Evolutionary conservation across 2,329 filamentous ascomycete genomes (phyloP).

Genomic region (Ambrosiella xylebori): DNA sequence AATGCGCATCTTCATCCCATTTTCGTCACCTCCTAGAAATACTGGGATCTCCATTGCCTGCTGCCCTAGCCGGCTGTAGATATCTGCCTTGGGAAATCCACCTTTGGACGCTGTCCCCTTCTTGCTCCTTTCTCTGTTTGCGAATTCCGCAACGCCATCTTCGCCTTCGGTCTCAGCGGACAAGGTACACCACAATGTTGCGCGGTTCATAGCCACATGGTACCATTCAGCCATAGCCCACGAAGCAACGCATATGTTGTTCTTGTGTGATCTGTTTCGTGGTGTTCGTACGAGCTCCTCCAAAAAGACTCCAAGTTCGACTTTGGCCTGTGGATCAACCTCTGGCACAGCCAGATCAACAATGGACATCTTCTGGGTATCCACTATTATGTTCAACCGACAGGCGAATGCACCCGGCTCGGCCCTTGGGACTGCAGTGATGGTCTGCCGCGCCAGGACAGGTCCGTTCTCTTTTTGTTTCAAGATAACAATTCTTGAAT

Average conservation of each 20-base stretch:
- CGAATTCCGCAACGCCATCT: conserved; percentile 1
- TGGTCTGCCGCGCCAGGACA: conserved; percentile 35
- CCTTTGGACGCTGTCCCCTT: conserved; percentile 13
- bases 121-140: conserved; percentile 20
- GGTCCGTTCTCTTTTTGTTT: conserved; percentile 17
- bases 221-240: conserved; percentile 57
- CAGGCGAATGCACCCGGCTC: conserved; percentile 35
- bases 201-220: conserved; percentile 40
- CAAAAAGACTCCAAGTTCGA: conserved; percentile 31
- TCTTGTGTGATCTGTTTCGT: conserved; percentile 27
- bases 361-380: conserved; percentile 34
- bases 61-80: not conserved
- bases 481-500: conserved; percentile 33
- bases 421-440: conserved; percentile 28
- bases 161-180: conserved; percentile 27
- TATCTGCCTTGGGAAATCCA: conserved; percentile 3
- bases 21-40: conserved; percentile 18
- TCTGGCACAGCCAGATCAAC: conserved; percentile 33
- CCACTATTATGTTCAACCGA: conserved; percentile 39
- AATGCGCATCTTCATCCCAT: conserved; percentile 21
- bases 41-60: conserved; percentile 18
- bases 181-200: conserved; percentile 43
- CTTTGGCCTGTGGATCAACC: conserved; percentile 39
- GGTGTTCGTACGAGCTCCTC: not conserved
- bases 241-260: conserved; percentile 41